A percentile compares a stretch with the other conserved stretches of the same genome.
phyloP scores from a whole-genome alignment of 345 rosid genomes.

The Xanthoceras sorbifolium region DNA sequence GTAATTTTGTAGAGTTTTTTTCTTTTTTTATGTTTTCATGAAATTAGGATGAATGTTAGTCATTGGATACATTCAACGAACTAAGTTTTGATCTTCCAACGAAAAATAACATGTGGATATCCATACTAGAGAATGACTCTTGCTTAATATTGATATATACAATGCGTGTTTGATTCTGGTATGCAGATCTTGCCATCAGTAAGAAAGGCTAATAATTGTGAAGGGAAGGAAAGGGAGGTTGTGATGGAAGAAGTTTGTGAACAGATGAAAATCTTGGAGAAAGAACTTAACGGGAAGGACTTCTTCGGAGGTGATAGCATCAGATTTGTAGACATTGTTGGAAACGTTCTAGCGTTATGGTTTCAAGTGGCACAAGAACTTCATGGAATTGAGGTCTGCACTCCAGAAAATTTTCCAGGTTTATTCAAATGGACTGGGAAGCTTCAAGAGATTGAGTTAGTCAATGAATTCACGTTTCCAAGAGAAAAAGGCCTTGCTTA shows the following conservation, averaged over 20 bases:
- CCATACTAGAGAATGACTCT: not conserved
- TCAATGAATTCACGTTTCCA: constrained; percentile 23
- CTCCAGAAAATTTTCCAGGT: constrained; percentile 19
- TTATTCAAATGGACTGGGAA: constrained; percentile 29
- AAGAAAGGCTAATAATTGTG: not conserved
- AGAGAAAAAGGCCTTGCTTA: constrained; percentile 21
- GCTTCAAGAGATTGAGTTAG: constrained; percentile 11
- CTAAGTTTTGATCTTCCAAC: too few relatives aligned
- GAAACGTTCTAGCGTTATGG: constrained; percentile 4
- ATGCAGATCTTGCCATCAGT: not conserved
- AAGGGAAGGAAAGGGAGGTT: not conserved
- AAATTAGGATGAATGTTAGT: too few relatives aligned
- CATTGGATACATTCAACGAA: too few relatives aligned
- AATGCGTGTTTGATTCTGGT: not conserved
- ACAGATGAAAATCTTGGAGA: constrained; percentile 25
- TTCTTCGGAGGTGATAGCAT: constrained; percentile 24
- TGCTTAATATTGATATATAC: not conserved
- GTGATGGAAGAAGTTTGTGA: constrained; percentile 19
- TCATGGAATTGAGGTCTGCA: not conserved
- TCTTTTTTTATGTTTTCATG: too few relatives aligned
- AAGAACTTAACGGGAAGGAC: constrained; percentile 27
- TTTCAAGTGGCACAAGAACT: constrained; percentile 9
- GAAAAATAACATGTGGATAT: too few relatives aligned
- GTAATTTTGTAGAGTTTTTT: too few relatives aligned
- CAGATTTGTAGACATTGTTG: constrained; percentile 27